Percentiles rank a stretch among this genome's conserved stretches.
These are phyloP conservation scores for Mycena rebaudengoi DNA, from an alignment of 768 basidiomycete species.

Conservation along the genomic window DNA sequence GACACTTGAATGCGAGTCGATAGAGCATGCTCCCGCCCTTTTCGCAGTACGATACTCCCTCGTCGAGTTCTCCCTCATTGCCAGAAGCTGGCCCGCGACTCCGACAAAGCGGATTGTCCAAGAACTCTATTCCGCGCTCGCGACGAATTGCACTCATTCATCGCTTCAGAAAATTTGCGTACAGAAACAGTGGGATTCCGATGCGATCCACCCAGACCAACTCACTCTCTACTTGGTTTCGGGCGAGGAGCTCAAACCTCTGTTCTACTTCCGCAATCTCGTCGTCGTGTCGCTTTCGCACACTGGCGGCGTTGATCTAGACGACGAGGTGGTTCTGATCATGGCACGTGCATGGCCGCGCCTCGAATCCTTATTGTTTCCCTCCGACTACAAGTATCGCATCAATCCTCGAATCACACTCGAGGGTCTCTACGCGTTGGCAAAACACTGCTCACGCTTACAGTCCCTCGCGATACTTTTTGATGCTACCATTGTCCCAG, in stretches of 20 bases:
- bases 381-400: not conserved
- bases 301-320: not conserved
- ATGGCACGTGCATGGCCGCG: not conserved
- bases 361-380: not conserved
- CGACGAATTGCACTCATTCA: not conserved
- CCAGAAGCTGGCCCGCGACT: not conserved
- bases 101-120: not conserved
- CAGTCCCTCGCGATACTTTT: not conserved
- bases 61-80: not conserved
- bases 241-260: not conserved
- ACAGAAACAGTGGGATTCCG: too few relatives aligned
- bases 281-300: not conserved
- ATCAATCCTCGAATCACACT: not conserved
- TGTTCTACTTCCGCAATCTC: not conserved
- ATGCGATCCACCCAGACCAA: not conserved
- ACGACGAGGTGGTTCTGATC: not conserved
- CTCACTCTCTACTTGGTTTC: not conserved
- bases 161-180: not conserved
- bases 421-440: not conserved
- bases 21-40: not conserved
- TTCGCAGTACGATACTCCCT: not conserved
- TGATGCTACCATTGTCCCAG: not conserved
- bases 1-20: not conserved
- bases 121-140: not conserved
- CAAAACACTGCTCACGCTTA: not conserved